phyloP scores from a whole-genome alignment of 192 early-diverging fungal genomes.

The Entomortierella parvispora region DNA sequence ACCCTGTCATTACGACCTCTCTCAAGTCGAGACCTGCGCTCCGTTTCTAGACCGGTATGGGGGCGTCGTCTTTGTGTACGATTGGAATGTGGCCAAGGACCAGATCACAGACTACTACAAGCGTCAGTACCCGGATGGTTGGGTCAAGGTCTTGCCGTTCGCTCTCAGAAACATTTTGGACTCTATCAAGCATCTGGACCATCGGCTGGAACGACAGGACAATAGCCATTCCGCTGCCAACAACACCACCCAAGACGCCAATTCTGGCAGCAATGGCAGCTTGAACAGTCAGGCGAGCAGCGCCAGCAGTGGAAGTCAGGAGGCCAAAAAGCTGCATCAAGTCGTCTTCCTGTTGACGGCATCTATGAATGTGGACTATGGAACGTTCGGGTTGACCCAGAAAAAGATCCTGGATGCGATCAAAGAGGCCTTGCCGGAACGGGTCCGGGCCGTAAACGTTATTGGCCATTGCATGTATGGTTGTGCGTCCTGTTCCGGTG shows the following conservation, averaged over 20 bases:
- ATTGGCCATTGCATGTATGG: conserved; percentile 54
- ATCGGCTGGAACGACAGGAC: conserved; percentile 27
- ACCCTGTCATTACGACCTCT: conserved; percentile 52
- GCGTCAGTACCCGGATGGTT: conserved; percentile 43
- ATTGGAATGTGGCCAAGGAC: conserved; percentile 53
- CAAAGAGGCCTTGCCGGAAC: conserved; percentile 36
- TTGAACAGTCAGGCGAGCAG: conserved; percentile 5
- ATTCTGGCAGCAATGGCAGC: conserved; percentile 13
- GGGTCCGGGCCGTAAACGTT: conserved; percentile 33
- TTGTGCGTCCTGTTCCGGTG: conserved; percentile 44
- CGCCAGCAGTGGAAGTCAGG: neutral
- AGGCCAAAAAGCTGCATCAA: conserved; percentile 33
- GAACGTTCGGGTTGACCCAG: conserved; percentile 27
- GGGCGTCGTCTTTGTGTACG: conserved; percentile 53
- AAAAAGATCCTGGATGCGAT: conserved; percentile 35
- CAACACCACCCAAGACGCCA: neutral
- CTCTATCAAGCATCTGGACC: conserved; percentile 42
- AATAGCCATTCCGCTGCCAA: neutral
- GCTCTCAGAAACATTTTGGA: conserved; percentile 44
- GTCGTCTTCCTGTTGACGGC: conserved; percentile 49
- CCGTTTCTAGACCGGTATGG: conserved; percentile 52
- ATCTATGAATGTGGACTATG: conserved; percentile 51
- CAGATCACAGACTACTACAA: conserved; percentile 50
- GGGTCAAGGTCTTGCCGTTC: conserved; percentile 51
- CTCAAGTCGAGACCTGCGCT: conserved; percentile 49